phyloP scores from a whole-genome alignment of 352 stramenopile genomes.

The Peronospora tabacina region DNA sequence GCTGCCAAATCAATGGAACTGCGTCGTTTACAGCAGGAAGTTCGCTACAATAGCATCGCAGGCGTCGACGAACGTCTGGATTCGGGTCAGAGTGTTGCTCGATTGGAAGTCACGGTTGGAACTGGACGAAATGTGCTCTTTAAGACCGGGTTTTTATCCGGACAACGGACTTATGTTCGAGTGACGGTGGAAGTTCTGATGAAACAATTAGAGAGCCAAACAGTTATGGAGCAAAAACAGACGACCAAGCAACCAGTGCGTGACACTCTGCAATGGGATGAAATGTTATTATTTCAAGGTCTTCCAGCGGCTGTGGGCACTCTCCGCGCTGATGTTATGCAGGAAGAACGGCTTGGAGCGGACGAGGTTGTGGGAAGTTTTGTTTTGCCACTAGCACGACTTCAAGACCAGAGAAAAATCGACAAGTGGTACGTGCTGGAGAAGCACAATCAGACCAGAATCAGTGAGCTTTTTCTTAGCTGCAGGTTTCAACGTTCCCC shows the following conservation, averaged over 20 bases:
- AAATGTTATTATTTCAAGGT: conserved; percentile 37
- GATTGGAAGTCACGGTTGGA: conserved; percentile 39
- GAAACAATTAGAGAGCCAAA: conserved; percentile 10
- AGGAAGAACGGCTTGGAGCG: conserved; percentile 47
- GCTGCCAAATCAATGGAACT: conserved; percentile 39
- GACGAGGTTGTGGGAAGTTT: conserved; percentile 37
- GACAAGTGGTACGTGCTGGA: conserved; percentile 45
- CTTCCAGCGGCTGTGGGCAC: conserved; percentile 37
- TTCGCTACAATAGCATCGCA: conserved; percentile 35
- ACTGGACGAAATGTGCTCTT: conserved; percentile 40
- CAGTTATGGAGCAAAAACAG: conserved; percentile 28
- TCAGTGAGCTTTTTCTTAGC: conserved; percentile 34
- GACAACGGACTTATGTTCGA: conserved; percentile 46
- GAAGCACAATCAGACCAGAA: conserved; percentile 25
- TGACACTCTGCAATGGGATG: conserved; percentile 31
- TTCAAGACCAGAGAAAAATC: conserved; percentile 44
- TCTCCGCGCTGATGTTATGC: conserved; percentile 46
- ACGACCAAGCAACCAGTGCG: conserved; percentile 34
- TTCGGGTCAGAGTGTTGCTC: conserved; percentile 34
- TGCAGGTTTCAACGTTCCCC: conserved; percentile 47
- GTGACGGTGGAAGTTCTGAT: conserved; percentile 32
- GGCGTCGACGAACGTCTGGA: conserved; percentile 50
- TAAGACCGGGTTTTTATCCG: conserved; percentile 38
- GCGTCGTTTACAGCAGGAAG: conserved; percentile 36
- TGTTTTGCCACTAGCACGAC: conserved; percentile 31